Percentiles rank a stretch among this genome's conserved stretches.
Conservation (phyloP, 768 basidiomycete species). For the Pleurotus eryngii region DNA sequence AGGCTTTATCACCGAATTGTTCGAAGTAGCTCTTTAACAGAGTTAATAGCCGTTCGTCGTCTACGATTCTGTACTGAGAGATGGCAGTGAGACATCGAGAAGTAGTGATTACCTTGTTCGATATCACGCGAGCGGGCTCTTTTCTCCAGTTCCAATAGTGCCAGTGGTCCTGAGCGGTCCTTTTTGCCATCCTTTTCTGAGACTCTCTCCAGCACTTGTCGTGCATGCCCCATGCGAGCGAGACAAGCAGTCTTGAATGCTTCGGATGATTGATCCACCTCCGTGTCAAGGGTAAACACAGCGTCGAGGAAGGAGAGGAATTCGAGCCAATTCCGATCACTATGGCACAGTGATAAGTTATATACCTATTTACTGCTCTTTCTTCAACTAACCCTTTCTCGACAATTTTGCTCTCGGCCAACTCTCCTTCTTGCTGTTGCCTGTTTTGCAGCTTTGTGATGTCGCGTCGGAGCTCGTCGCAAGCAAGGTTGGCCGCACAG, state of each 20-base stretch:
- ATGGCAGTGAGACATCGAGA: slow-evolving; percentile 5
- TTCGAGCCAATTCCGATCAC: slow-evolving; percentile 86
- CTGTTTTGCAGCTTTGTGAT: slow-evolving; percentile 60
- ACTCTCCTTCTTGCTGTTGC: slow-evolving; percentile 57
- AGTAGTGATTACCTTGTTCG: slow-evolving; percentile 36
- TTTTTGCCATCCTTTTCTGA: slow-evolving; percentile 61
- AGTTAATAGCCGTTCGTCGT: slow-evolving; percentile 45
- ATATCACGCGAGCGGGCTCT: slow-evolving; percentile 47
- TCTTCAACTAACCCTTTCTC: slow-evolving; percentile 51
- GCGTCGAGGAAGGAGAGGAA: slow-evolving; percentile 74
- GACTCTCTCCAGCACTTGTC: slow-evolving; percentile 52
- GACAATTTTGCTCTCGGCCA: slow-evolving; percentile 54
- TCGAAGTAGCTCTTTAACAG: slow-evolving; percentile 69
- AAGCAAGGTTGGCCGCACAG: slow-evolving; percentile 66
- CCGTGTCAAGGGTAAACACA: slow-evolving; percentile 45
- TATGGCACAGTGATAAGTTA: slow-evolving; percentile 19
- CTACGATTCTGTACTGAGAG: not conserved
- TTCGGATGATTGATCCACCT: slow-evolving; percentile 33
- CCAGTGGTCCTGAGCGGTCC: slow-evolving; percentile 75
- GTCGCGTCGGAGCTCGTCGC: slow-evolving; percentile 73
- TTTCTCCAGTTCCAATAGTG: slow-evolving; percentile 72
- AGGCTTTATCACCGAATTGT: slow-evolving; percentile 74
- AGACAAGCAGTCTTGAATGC: slow-evolving; percentile 33
- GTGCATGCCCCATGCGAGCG: slow-evolving; percentile 10
- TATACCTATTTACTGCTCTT: not conserved